Evolutionary conservation across 495 filamentous ascomycete species (phyloP).

Genomic region (Hyaloscypha finlandica): DNA sequence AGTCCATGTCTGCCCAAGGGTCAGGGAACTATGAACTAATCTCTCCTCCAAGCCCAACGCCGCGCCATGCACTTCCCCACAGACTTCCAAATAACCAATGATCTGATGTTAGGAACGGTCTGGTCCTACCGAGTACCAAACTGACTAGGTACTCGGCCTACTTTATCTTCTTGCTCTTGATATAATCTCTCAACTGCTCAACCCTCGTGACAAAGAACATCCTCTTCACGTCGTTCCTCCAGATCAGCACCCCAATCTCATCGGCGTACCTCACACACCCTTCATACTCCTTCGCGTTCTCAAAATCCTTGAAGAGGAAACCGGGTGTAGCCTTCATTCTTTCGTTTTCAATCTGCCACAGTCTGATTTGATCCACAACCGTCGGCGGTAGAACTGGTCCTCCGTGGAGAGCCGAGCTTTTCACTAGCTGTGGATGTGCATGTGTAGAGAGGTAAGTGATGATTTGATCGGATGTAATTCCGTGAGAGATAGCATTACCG

Average conservation of each 20-base stretch:
- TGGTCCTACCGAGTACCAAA: neutral
- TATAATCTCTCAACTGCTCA: constrained; percentile 79
- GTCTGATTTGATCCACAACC: constrained; percentile 93
- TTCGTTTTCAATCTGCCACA: constrained; percentile 98
- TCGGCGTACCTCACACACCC: constrained; percentile 77
- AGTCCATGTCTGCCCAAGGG: neutral
- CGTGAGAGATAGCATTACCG: constrained; percentile 79
- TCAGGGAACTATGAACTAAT: neutral
- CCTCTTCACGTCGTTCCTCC: constrained; percentile 75
- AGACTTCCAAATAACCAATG: neutral
- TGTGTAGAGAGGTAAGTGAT: constrained; percentile 85
- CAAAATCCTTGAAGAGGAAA: constrained; percentile 89
- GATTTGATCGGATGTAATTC: constrained; percentile 94
- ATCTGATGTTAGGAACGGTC: neutral
- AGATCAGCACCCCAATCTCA: constrained; percentile 88
- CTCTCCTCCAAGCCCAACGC: constrained; percentile 17
- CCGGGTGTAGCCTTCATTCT: constrained; percentile 80
- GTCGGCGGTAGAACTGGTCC: constrained; percentile 83
- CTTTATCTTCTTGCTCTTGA: constrained; percentile 61
- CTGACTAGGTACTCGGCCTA: neutral
- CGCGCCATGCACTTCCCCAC: constrained; percentile 26
- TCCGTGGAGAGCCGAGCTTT: constrained; percentile 35
- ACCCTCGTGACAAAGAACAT: constrained; percentile 86
- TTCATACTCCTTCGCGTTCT: constrained; percentile 72
- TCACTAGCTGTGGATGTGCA: constrained; percentile 89